Evolutionary conservation across 768 basidiomycete genomes (phyloP), one percentile per base, ranked within the genome.

Genomic region (Royoungia palumana): DNA sequence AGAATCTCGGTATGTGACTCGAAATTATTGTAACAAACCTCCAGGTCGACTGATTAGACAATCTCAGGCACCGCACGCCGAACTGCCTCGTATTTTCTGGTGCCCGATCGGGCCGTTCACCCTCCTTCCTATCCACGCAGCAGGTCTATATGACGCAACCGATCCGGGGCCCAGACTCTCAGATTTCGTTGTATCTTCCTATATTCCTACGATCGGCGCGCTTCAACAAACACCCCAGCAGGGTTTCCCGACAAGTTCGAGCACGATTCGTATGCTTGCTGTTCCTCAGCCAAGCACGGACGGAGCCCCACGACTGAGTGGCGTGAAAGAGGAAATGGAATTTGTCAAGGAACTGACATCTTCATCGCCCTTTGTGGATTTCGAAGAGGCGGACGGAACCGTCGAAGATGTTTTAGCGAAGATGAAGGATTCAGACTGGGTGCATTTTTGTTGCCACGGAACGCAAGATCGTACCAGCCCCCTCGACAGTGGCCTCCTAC

Each of bases 361-460:
- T 4, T 25, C 14, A 17, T 22, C 24, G 13, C 7, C n/a, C 9
- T 20, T 46, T 6, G 4, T 11, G 5, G 45, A 46, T 6, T 4
- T 25, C 24, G 5, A 25, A 25, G 24, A 25, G 8, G 20, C 20
- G 4, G 5, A 6, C 5, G 45, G 28, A 14, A 39, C 45, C 2
- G 38, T 40, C 6, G 24, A 39, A 11, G 39, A 49, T 2, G 35
- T 32, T 1, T 28, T 53, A 2, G n/a, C 21, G 3, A 11, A 10
- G 5, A 48, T 41, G 40, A 34, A 35, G 14, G 10, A 41, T 1
- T 7, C 34, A 1, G 39, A 40, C 3, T 48, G 47, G 61, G 60
- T 63, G 6, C 69, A 70, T 47, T 54, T 70, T 28, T 62, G 62
- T 17, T 68, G 69, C 32, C 69, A 70, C 34, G 69, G 64, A 0